These are phyloP conservation scores for Rhodotorula toruloides DNA, from an alignment of 768 basidiomycete genomes.

Conservation along the genomic window DNA sequence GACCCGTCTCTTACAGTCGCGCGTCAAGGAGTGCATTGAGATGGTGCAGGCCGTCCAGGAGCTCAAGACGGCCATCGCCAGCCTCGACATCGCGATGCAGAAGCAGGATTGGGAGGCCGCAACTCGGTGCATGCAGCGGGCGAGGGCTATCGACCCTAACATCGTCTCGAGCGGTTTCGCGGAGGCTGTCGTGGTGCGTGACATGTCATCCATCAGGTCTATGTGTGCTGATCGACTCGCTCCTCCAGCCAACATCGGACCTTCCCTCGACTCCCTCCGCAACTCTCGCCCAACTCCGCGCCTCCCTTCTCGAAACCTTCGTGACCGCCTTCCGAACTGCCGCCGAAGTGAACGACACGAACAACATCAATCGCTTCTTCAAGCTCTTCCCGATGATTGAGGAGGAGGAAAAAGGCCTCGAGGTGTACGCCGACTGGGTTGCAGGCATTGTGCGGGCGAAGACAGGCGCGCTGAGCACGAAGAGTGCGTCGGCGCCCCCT, in stretches of 20 bases:
- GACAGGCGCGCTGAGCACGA: slow-evolving; percentile 22
- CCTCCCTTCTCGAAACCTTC: slow-evolving; percentile 71
- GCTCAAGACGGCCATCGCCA: slow-evolving; percentile 70
- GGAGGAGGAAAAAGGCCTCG: slow-evolving; percentile 84
- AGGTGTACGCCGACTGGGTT: slow-evolving; percentile 88
- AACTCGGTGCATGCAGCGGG: slow-evolving; percentile 79
- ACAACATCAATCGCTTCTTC: slow-evolving; percentile 64
- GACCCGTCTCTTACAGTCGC: slow-evolving; percentile 15
- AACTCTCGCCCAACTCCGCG: slow-evolving; percentile 68
- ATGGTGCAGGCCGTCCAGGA: slow-evolving; percentile 90
- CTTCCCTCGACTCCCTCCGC: slow-evolving; percentile 79
- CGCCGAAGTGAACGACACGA: slow-evolving; percentile 49
- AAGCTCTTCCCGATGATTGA: slow-evolving; percentile 94
- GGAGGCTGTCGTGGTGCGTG: slow-evolving; percentile 75
- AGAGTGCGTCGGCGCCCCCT: slow-evolving; percentile 15
- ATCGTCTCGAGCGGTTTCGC: slow-evolving; percentile 81
- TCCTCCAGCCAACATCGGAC: slow-evolving; percentile 77
- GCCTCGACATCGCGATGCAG: slow-evolving; percentile 61
- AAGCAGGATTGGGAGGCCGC: slow-evolving; percentile 93
- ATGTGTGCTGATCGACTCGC: background rate
- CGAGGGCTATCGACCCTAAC: slow-evolving; percentile 73
- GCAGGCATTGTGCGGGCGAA: slow-evolving; percentile 48
- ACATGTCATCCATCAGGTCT: background rate
- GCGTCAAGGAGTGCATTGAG: slow-evolving; percentile 79
- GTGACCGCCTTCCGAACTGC: slow-evolving; percentile 74